These are phyloP conservation scores for Pseudognaphalium luteoalbum DNA, from an alignment of 129 eudicot species.

Conservation along the genomic window DNA sequence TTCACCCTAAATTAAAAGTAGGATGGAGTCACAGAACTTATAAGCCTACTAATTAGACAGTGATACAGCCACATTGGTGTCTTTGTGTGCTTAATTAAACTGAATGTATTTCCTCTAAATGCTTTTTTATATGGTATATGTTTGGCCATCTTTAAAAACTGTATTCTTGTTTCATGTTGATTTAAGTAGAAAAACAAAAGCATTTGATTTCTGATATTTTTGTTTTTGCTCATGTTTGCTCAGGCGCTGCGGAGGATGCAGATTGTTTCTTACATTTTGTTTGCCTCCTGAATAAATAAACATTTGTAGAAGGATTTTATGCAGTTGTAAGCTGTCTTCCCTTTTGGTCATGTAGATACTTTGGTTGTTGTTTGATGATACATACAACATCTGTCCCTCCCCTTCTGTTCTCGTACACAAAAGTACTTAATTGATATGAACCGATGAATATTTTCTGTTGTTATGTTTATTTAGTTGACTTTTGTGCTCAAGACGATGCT, in stretches of 20 bases:
- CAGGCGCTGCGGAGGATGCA: neutral
- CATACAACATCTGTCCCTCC: neutral
- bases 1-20: neutral
- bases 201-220: neutral
- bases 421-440: neutral
- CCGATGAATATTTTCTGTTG: neutral
- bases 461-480: neutral
- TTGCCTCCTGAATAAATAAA: neutral
- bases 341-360: neutral
- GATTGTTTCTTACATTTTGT: neutral
- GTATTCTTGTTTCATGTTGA: neutral
- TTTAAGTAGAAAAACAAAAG: neutral
- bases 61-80: neutral
- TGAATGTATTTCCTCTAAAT: neutral
- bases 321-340: neutral
- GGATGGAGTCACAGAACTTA: neutral
- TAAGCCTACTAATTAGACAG: neutral
- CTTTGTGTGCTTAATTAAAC: neutral
- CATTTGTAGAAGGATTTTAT: conserved; percentile 8
- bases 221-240: neutral
- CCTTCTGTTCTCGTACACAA: neutral
- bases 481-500: neutral
- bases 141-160: neutral
- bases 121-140: neutral
- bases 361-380: conserved; percentile 5